Conservation (phyloP, 768 basidiomycete species). For the Naematelia encephala region DNA sequence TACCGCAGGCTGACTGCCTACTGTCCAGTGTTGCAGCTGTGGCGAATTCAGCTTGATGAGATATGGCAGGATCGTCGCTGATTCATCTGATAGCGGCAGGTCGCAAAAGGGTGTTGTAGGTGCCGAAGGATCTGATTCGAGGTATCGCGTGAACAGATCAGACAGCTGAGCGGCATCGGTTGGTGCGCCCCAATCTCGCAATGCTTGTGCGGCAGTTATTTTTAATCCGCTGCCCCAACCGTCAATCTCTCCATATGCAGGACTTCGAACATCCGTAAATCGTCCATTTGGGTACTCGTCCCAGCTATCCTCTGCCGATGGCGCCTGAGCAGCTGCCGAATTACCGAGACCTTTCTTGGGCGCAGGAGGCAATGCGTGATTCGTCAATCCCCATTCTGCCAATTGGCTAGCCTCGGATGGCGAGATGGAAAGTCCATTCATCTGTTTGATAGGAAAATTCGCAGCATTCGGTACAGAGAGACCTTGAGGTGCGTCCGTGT, state of each 20-base stretch:
- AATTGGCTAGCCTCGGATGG: slow-evolving; percentile 47
- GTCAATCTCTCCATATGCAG: slow-evolving; percentile 52
- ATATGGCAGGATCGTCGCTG: slow-evolving; percentile 70
- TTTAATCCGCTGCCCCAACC: slow-evolving; percentile 51
- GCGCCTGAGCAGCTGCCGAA: slow-evolving; percentile 28
- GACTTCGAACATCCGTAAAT: slow-evolving; percentile 51
- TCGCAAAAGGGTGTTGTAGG: slow-evolving; percentile 84
- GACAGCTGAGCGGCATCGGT: slow-evolving; percentile 67
- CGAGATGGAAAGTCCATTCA: slow-evolving; percentile 53
- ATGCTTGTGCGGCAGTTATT: slow-evolving; percentile 57
- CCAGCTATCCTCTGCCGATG: slow-evolving; percentile 47
- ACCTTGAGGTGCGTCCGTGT: slow-evolving; percentile 16
- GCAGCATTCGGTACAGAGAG: slow-evolving; percentile 9
- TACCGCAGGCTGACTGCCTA: slow-evolving; percentile 92
- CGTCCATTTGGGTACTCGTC: slow-evolving; percentile 53
- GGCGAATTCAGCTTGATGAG: slow-evolving; percentile 68
- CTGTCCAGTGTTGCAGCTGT: slow-evolving; percentile 81
- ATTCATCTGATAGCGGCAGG: slow-evolving; percentile 75
- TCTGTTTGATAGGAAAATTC: slow-evolving; percentile 13
- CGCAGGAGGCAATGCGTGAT: slow-evolving; percentile 33
- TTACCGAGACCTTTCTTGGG: slow-evolving; percentile 38
- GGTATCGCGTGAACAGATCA: slow-evolving; percentile 71
- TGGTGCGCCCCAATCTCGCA: slow-evolving; percentile 75
- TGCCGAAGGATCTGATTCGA: slow-evolving; percentile 65
- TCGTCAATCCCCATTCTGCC: slow-evolving; percentile 45